Evolutionary conservation across 768 basidiomycete species (phyloP).

Genomic region (Hericium rajendrae): DNA sequence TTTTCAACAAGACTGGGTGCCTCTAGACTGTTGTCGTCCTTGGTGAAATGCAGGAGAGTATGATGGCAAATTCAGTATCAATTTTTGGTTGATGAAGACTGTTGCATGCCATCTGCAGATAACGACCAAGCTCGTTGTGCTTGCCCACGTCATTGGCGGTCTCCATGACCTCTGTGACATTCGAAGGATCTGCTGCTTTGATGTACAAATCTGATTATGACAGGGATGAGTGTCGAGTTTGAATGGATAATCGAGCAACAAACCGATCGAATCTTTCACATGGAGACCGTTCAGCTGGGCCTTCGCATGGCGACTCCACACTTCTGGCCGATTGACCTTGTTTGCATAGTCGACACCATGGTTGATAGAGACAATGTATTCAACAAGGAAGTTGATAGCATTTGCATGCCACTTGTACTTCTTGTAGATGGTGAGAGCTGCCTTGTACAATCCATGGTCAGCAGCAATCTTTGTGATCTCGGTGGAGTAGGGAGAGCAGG

Average conservation of each 20-base stretch:
- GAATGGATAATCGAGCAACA: background rate
- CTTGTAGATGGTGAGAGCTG: conserved; percentile 94
- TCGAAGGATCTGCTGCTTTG: conserved; percentile 91
- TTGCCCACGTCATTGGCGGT: conserved; percentile 90
- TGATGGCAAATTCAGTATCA: conserved; percentile 94
- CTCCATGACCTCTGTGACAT: conserved; percentile 92
- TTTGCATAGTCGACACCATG: conserved; percentile 92
- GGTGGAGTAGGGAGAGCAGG: conserved; percentile 32
- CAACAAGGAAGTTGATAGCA: conserved; percentile 96
- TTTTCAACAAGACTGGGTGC: conserved; percentile 98
- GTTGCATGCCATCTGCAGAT: conserved; percentile 98
- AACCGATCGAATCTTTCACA: conserved; percentile 95
- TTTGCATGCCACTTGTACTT: conserved; percentile 93
- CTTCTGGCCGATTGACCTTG: conserved; percentile 93
- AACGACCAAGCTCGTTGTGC: conserved; percentile 90
- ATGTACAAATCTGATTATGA: conserved; percentile 76
- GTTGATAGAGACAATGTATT: conserved; percentile 96
- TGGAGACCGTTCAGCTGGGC: conserved; percentile 97
- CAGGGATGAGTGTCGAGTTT: background rate
- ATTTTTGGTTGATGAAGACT: conserved; percentile 93
- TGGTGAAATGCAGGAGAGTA: conserved; percentile 92
- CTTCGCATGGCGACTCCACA: conserved; percentile 95
- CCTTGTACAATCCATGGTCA: conserved; percentile 91
- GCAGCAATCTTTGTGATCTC: conserved; percentile 97
- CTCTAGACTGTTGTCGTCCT: conserved; percentile 97